Evolutionary conservation across 352 stramenopile genomes (phyloP).

Genomic region (Poterioochromonas sp.): DNA sequence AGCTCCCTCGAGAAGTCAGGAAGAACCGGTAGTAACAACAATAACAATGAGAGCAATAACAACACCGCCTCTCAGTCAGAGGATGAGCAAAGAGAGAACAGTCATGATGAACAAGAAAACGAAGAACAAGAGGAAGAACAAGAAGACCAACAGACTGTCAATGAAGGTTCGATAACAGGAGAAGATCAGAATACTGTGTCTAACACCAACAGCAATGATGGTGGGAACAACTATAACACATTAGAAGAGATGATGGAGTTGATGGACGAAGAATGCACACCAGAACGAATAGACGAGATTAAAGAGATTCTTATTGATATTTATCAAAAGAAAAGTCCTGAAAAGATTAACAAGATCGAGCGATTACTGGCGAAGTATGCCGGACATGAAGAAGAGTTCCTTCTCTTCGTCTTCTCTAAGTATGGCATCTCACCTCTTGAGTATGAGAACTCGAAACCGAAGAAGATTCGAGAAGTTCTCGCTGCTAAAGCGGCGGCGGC

Average conservation of each 20-base stretch:
- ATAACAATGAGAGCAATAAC: neutral
- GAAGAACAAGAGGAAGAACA: neutral
- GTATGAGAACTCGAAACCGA: too few relatives aligned
- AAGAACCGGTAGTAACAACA: neutral
- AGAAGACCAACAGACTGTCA: too few relatives aligned
- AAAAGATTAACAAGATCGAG: slow-evolving; percentile 49
- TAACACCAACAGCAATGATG: too few relatives aligned
- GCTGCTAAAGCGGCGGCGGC: too few relatives aligned
- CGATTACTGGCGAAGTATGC: slow-evolving; percentile 47
- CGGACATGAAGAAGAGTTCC: slow-evolving; percentile 47
- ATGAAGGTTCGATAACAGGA: too few relatives aligned
- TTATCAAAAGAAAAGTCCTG: slow-evolving; percentile 46
- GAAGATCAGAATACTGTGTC: too few relatives aligned
- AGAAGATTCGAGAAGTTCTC: too few relatives aligned
- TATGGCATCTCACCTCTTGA: slow-evolving; percentile 1
- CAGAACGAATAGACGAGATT: slow-evolving; percentile 22
- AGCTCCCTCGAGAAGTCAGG: neutral
- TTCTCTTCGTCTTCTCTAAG: slow-evolving; percentile 23
- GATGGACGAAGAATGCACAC: slow-evolving; percentile 25
- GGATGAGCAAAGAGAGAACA: neutral
- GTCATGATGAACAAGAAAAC: neutral
- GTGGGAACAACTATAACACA: too few relatives aligned
- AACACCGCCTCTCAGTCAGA: too few relatives aligned
- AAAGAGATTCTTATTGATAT: slow-evolving; percentile 39
- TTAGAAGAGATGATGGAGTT: too few relatives aligned